Evolutionary conservation across 1,139 yeast genomes (phyloP), one percentile per base, ranked within the genome.

Genomic region (Lodderomyces orthopsilosis): DNA sequence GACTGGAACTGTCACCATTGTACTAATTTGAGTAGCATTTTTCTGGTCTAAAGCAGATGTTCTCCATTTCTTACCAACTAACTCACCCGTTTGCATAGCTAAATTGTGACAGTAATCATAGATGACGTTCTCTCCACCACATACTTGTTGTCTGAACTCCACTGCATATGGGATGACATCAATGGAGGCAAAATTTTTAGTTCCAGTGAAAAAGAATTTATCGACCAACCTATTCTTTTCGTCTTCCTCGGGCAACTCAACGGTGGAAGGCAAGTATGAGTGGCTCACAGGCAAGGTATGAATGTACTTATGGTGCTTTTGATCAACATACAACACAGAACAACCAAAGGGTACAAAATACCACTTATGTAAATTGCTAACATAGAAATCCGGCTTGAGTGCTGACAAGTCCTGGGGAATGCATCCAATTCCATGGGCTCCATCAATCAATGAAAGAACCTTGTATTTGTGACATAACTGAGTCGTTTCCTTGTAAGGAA

Each of bases 281-380:
- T 70, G 76, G 38, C 85, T 77, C 9, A 84, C 63, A 1, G 91
- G 89, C 46, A 81, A 52, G 0, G 87, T 74, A 47, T 83, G 84
- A 45, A 84, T 65, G 10, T 54, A 44, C 1, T 59, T 55, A 46
- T 81, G 88, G 54, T 74, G 77, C 44, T 68, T 63, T 3, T 71
- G 68, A 48, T 75, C 74, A 7, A 79, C 85, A 53, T 84, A 84
- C 40, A 85, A 58, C 17, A 81, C 65, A 0, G 87, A 84, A 51
- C 77, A 72, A 1, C 82, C 79, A 40, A 80, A 66, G 2, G 90
- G 87, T 18, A 73, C 72, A 50, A 58, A 80, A 38, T 71, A 65
- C 91, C 91, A 85, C 56, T 85, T 85, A 67, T 85, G 91, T 27
- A 83, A 63, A 54, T 84, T 85, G 34, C 85, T 65, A 13, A 77